Evolutionary conservation across 768 basidiomycete species (phyloP).

Genomic region (Termitomyces sp.): DNA sequence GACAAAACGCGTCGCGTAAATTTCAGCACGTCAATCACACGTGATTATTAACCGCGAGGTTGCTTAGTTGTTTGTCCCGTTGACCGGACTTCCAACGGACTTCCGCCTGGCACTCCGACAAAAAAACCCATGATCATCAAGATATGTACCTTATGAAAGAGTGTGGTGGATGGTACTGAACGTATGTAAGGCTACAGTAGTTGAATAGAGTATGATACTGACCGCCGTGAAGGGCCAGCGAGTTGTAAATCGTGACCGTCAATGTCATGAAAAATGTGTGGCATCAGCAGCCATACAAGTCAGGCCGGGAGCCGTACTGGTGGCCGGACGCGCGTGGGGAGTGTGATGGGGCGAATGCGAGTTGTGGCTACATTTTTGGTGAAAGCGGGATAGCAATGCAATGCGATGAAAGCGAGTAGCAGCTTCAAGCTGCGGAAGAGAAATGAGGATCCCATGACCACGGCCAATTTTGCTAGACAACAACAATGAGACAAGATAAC

Average conservation of each 20-base stretch:
- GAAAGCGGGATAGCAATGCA: conserved; percentile 13
- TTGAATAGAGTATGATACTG: conserved; percentile 1
- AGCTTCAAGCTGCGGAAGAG: conserved; percentile 3
- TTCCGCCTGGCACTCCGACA: too few species aligned
- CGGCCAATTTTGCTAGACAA: background rate
- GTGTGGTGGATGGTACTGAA: conserved; percentile 2
- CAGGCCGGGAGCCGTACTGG: background rate
- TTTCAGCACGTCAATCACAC: too few species aligned
- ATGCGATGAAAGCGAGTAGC: conserved; percentile 5
- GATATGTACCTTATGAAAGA: conserved; percentile 9
- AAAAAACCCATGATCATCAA: background rate
- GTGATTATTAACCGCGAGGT: too few species aligned
- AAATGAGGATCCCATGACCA: background rate
- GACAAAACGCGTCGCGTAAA: too few species aligned
- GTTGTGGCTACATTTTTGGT: conserved; percentile 8
- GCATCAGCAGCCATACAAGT: background rate
- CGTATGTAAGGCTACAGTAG: conserved; percentile 7
- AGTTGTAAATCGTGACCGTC: conserved; percentile 11
- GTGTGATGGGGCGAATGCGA: conserved; percentile 1
- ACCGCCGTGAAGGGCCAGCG: background rate
- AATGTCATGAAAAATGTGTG: conserved; percentile 2
- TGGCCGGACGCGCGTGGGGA: background rate
- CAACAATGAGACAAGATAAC: background rate
- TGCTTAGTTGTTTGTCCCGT: too few species aligned
- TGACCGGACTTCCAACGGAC: too few species aligned